Evolutionary conservation across 2,329 filamentous ascomycete species (phyloP).

Genomic region (Diaporthe eres): DNA sequence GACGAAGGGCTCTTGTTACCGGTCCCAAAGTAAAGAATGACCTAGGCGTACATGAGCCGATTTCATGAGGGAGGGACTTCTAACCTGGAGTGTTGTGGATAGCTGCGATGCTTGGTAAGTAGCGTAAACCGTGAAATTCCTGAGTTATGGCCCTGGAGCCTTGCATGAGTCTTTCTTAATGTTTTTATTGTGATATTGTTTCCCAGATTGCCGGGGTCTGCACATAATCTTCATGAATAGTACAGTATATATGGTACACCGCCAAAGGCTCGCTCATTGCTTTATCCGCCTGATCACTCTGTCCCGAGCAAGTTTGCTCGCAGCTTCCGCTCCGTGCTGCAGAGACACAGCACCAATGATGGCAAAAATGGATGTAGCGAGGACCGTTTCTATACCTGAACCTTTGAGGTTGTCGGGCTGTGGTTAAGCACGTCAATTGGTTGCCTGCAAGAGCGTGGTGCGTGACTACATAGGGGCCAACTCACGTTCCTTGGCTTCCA

Average conservation of each 20-base stretch:
- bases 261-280: slow-evolving; percentile 1
- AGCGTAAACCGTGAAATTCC: neutral
- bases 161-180: neutral
- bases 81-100: neutral
- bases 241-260: slow-evolving; percentile 32
- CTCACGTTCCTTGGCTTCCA: slow-evolving; percentile 90
- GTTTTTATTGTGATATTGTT: neutral
- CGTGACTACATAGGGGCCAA: slow-evolving; percentile 29
- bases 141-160: neutral
- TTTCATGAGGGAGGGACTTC: neutral
- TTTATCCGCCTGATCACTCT: slow-evolving; percentile 72
- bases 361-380: slow-evolving; percentile 84
- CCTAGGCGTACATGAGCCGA: neutral
- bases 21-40: neutral
- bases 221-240: slow-evolving; percentile 1
- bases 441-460: neutral
- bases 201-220: neutral
- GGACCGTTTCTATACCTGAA: slow-evolving; percentile 82
- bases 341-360: slow-evolving; percentile 92
- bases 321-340: slow-evolving; percentile 85
- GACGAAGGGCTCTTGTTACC: neutral
- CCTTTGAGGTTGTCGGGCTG: slow-evolving; percentile 75
- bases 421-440: slow-evolving; percentile 14
- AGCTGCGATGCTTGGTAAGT: neutral
- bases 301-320: slow-evolving; percentile 81